Conservation (phyloP, 2,329 filamentous ascomycete species). For the Scortechinia acanthostroma region DNA sequence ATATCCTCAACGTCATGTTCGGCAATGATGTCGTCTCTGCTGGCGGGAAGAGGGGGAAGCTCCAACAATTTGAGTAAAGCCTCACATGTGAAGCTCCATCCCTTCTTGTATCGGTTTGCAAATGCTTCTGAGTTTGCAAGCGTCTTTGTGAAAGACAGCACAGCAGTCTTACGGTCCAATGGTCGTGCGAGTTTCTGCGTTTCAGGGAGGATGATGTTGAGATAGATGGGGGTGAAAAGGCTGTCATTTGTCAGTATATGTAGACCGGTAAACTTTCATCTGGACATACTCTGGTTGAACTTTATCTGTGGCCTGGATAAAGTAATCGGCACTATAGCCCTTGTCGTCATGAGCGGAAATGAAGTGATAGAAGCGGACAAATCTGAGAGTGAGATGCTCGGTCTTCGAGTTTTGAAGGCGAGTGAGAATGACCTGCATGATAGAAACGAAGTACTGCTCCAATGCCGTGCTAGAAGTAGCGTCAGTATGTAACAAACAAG, state of each 20-base stretch:
- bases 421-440: conserved; percentile 77
- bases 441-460: conserved; percentile 70
- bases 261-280: conserved; percentile 7
- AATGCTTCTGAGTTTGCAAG: conserved; percentile 81
- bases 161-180: conserved; percentile 84
- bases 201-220: conserved; percentile 76
- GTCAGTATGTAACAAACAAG: not conserved
- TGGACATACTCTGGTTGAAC: conserved; percentile 57
- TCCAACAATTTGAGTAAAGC: conserved; percentile 82
- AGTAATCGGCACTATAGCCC: conserved; percentile 87
- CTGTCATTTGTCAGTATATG: conserved; percentile 19
- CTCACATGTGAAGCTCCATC: conserved; percentile 85
- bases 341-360: conserved; percentile 71
- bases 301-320: conserved; percentile 75
- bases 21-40: conserved; percentile 69
- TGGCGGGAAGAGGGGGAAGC: conserved; percentile 68
- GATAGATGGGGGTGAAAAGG: conserved; percentile 79
- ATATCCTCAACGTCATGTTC: conserved; percentile 93
- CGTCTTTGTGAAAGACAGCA: conserved; percentile 88
- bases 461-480: conserved; percentile 42
- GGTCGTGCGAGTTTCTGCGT: conserved; percentile 84
- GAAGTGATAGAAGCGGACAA: conserved; percentile 91
- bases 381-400: conserved; percentile 78
- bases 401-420: conserved; percentile 61
- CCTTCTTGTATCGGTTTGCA: conserved; percentile 73